A percentile compares a stretch with the other conserved stretches of the same genome.
Evolutionary conservation across 345 rosid species (phyloP).

Genomic region (Lumnitzera littorea): DNA sequence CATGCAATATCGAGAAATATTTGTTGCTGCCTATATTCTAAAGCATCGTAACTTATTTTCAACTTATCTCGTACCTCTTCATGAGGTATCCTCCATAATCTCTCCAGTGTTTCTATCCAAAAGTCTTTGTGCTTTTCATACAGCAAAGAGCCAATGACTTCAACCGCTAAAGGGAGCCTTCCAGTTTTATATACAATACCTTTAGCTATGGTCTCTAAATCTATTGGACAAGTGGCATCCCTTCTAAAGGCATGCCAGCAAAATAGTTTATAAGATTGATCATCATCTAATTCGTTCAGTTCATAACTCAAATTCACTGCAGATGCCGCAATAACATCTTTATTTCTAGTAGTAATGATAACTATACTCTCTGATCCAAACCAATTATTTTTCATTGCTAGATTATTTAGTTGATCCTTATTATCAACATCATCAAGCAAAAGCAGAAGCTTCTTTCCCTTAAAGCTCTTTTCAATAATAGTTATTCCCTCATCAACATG

Average conservation of each 20-base stretch:
- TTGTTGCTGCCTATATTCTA: neutral
- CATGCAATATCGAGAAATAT: slow-evolving; percentile 5
- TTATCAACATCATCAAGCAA: slow-evolving; percentile 7
- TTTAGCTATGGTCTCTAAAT: neutral
- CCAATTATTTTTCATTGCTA: neutral
- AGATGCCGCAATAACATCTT: neutral
- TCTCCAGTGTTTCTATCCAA: neutral
- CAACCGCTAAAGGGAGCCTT: neutral
- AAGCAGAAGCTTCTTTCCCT: neutral
- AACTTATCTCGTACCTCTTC: neutral
- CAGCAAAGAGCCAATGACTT: slow-evolving; percentile 6
- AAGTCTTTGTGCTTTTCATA: neutral
- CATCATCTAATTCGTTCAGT: too few relatives aligned
- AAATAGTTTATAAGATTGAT: neutral
- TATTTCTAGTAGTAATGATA: slow-evolving; percentile 6
- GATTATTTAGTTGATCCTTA: neutral
- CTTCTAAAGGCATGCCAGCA: slow-evolving; percentile 5
- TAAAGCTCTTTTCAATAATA: too few relatives aligned
- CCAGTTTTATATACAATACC: too few relatives aligned
- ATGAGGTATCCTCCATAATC: neutral
- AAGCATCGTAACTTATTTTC: neutral
- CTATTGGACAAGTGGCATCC: neutral
- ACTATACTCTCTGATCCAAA: slow-evolving; percentile 3
- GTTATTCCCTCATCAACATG: too few relatives aligned
- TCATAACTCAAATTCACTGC: neutral